phyloP scores from a whole-genome alignment of 305 asterid species.

The Fraxinus dipetala region DNA sequence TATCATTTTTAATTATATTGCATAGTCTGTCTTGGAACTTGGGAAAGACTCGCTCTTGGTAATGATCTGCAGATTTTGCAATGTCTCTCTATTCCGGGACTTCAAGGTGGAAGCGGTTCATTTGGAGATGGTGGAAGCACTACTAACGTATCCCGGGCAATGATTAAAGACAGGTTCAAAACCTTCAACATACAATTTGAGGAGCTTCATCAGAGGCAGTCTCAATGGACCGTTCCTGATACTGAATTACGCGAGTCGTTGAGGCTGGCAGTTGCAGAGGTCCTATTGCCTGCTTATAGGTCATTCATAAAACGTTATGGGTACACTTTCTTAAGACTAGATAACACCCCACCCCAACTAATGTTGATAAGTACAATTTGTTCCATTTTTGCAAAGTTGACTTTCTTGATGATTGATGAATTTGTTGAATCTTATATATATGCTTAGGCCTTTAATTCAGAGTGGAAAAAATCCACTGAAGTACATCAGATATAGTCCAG shows the following conservation, averaged over 20 bases:
- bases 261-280: conserved; percentile 97
- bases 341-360: neutral
- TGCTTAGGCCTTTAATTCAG: conserved; percentile 71
- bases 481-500: conserved; percentile 74
- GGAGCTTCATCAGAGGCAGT: conserved; percentile 95
- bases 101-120: conserved; percentile 44
- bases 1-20: neutral
- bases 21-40: neutral
- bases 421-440: neutral
- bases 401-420: neutral
- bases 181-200: conserved; percentile 77
- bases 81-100: conserved; percentile 72
- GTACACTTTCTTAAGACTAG: conserved; percentile 34
- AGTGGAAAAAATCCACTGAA: conserved; percentile 78
- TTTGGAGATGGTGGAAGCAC: conserved; percentile 51
- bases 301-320: conserved; percentile 82
- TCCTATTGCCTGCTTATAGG: conserved; percentile 88
- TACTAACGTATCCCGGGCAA: conserved; percentile 63
- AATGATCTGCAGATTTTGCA: conserved; percentile 64
- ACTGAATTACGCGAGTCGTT: conserved; percentile 89
- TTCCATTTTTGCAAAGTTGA: neutral
- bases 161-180: conserved; percentile 84
- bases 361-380: neutral
- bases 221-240: conserved; percentile 98
- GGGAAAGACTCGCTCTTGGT: neutral